Conservation (phyloP, 345 rosid genomes). For the Populus tremula region DNA sequence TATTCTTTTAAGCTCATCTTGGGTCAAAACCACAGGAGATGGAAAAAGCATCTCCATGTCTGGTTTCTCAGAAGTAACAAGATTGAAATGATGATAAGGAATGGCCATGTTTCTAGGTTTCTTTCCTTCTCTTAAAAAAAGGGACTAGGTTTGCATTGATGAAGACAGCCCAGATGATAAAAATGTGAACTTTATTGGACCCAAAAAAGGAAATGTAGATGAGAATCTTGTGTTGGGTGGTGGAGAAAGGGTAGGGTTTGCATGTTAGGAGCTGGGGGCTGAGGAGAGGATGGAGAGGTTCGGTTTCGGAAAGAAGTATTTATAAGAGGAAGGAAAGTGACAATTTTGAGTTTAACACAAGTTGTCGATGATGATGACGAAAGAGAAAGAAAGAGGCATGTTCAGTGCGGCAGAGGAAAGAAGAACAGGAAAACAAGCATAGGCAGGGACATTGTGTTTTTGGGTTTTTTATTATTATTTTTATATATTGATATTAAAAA, state of each 20-base stretch:
- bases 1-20: conserved; percentile 67
- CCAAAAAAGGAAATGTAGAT: no score
- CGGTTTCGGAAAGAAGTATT: not conserved
- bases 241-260: no score
- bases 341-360: no score
- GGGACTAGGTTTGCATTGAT: not conserved
- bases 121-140: no score
- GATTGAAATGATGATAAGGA: conserved; percentile 8
- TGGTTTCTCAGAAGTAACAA: not conserved
- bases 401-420: not conserved
- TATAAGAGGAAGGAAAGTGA: not conserved
- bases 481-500: no score
- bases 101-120: conserved; percentile 1
- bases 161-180: not conserved
- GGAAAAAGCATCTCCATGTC: conserved; percentile 2
- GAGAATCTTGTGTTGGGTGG: not conserved
- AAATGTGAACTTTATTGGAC: not conserved
- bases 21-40: conserved; percentile 42
- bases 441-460: no score
- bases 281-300: not conserved
- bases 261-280: not conserved
- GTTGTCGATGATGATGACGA: no score
- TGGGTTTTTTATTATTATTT: no score
- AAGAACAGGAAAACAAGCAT: no score
- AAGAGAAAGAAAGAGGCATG: not conserved